Base-by-base conservation (phyloP, 2,329 filamentous ascomycete species). In the Lecanoromycetidae sp. region DNA sequence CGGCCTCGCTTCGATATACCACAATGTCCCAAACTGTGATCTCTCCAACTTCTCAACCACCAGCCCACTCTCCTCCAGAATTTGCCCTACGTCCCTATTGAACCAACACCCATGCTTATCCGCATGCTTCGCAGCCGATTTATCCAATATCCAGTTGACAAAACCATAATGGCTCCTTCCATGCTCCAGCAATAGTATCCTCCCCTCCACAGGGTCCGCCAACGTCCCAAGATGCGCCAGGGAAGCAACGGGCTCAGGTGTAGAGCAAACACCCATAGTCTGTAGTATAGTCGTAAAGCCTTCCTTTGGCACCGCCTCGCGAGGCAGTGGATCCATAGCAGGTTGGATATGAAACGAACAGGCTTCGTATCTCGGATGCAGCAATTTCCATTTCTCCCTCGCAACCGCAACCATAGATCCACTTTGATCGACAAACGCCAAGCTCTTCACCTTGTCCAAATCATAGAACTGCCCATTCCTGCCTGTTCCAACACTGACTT, bases 31-130 rank as follows among this genome's bases (percentile, higher is more conserved):
- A 55, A 71, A 61, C 60, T 71, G 66, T 12, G 23, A 69, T 34
- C 69, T 57, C 52, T 65, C 63, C 52, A 65, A 61, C 55, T 68
- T 66, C 35, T 71, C 66, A 43, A 72, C 57, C 54, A 68, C 65
- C 53, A 72, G 54, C 23, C 68, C 69, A 54, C 68, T 71, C 29
- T 68, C 59, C 44, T 58, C 54, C n/a, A 72, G 62, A 52, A 72
- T 66, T 46, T 62, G 58, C 27, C 66, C 68, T 38, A 73, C 70
- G 61, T 73, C 70, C 32, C 68, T 63, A 57, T 73, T 73, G 63
- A 66, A 71, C 70, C 70, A 73, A 56, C 70, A 73, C 13, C 70
- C 70, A 59, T 71, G 68, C n/a, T 63, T 60, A 52, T 70, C 60
- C 27, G 70, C 70, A 58, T 72, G 70, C 32, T 63, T 60, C 4